Evolutionary conservation across 805 yeast species (phyloP).

Genomic region (Suhomyces tanzawaensis): DNA sequence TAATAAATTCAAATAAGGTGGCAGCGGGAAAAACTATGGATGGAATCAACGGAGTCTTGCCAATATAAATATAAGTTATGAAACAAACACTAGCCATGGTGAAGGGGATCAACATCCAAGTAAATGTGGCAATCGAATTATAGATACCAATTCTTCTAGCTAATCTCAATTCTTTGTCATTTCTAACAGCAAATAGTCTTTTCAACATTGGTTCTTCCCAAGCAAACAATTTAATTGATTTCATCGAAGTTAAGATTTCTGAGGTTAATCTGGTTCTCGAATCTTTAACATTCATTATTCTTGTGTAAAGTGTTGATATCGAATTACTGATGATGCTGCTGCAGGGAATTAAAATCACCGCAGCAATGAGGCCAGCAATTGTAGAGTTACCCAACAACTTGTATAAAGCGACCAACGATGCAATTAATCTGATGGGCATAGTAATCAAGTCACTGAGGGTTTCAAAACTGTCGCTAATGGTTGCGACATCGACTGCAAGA

Average conservation of each 20-base stretch:
- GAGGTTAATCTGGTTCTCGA: slow-evolving; percentile 55
- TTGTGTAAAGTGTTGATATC: slow-evolving; percentile 21
- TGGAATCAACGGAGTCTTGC: slow-evolving; percentile 54
- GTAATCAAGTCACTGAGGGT: slow-evolving; percentile 52
- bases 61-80: slow-evolving; percentile 46
- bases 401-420: slow-evolving; percentile 53
- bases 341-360: slow-evolving; percentile 57
- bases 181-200: slow-evolving; percentile 52
- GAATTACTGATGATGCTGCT: slow-evolving; percentile 52
- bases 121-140: slow-evolving; percentile 45
- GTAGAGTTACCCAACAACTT: slow-evolving; percentile 57
- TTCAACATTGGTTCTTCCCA: slow-evolving; percentile 67
- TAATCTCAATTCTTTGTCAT: slow-evolving; percentile 54
- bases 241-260: slow-evolving; percentile 59
- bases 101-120: slow-evolving; percentile 66
- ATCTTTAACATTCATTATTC: slow-evolving; percentile 58
- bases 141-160: slow-evolving; percentile 47
- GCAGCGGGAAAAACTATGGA: slow-evolving; percentile 70
- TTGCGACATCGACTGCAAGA: slow-evolving; percentile 71
- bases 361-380: slow-evolving; percentile 52
- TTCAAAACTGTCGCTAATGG: slow-evolving; percentile 59
- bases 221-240: slow-evolving; percentile 63
- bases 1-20: slow-evolving; percentile 54
- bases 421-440: slow-evolving; percentile 54
- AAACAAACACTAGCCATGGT: slow-evolving; percentile 63